Base-by-base conservation (phyloP, 495 filamentous ascomycete genomes). In the Penicillium malachiteum region DNA sequence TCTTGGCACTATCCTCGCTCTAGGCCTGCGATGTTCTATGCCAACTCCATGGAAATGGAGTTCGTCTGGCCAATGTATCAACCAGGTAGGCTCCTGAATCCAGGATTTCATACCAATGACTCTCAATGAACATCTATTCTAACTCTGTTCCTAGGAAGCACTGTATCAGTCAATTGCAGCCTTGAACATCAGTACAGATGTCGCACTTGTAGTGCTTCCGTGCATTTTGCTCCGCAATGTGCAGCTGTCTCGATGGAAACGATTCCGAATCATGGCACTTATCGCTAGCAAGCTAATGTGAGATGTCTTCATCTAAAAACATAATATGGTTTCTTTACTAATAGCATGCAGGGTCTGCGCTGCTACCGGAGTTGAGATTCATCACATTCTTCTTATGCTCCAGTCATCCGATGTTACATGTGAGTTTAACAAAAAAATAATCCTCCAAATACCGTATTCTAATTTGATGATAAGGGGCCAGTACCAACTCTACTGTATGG, bases 141-240 rank as follows among this genome's bases (percentile, higher is more conserved):
- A 12, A 37, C 9, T 10, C 7, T 37, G 11, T 8, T 42, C 8
- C 11, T 13, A 69, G 66, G 17, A 32, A 16, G 62, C 54, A 8
- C 59, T 67, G 31, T 62, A 63, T 43, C 34, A 47, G 38, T 48
- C 59, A 3, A 67, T 67, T 13, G 64, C 45, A 11, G 49, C 59
- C 7, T 41, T 69, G 1, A 69, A 69, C n/a, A 69, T 69, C 8
- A 32, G 48, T 4, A 69, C 66, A 3, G 66, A 69, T 44, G 45
- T 58, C 2, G 60, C 51, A 0, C 40, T 69, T 8, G 60, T 64
- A 7, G 16, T 64, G 7, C 55, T 69, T 14, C 64, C 66, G 3
- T 69, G 66, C 39, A 14, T 52, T 12, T 46, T 67, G 18, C 48
- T 69, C 21, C 62, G 60, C n/a, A 53, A 45, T 8, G 63, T 69